These are phyloP conservation scores for Gossypium gossypioides DNA, from an alignment of 441 rosid species.

Conservation along the genomic window DNA sequence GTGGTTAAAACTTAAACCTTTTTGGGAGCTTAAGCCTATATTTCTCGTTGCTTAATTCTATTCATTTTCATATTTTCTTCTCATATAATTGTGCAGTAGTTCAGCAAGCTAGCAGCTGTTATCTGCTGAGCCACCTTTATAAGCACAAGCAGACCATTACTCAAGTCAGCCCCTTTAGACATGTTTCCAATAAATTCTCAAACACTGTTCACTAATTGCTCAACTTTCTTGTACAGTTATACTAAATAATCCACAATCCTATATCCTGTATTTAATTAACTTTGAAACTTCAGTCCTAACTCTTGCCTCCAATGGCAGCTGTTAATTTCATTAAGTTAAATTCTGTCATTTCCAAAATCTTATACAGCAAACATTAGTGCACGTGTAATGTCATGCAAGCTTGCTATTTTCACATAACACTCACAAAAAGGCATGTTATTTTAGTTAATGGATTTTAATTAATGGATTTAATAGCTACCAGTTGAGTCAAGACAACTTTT, in stretches of 20 bases:
- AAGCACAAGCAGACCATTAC: neutral
- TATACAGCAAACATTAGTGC: neutral
- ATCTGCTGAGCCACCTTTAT: neutral
- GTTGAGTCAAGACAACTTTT: neutral
- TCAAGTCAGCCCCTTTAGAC: neutral
- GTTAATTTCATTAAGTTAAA: neutral
- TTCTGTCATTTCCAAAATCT: neutral
- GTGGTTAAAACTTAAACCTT: neutral
- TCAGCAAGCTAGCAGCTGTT: neutral
- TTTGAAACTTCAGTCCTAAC: neutral
- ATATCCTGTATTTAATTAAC: neutral
- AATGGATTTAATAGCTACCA: neutral
- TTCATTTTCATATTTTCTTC: slow-evolving; percentile 1
- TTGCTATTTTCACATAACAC: neutral
- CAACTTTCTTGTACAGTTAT: neutral
- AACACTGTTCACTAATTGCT: neutral
- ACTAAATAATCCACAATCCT: neutral
- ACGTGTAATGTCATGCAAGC: neutral
- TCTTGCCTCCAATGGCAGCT: neutral
- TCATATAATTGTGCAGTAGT: neutral
- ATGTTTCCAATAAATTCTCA: neutral
- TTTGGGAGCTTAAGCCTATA: neutral
- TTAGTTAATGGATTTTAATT: neutral
- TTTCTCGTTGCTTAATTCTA: neutral
- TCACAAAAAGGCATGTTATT: neutral